Base-by-base conservation (phyloP, 345 rosid genomes). In the Camelina laxa region DNA sequence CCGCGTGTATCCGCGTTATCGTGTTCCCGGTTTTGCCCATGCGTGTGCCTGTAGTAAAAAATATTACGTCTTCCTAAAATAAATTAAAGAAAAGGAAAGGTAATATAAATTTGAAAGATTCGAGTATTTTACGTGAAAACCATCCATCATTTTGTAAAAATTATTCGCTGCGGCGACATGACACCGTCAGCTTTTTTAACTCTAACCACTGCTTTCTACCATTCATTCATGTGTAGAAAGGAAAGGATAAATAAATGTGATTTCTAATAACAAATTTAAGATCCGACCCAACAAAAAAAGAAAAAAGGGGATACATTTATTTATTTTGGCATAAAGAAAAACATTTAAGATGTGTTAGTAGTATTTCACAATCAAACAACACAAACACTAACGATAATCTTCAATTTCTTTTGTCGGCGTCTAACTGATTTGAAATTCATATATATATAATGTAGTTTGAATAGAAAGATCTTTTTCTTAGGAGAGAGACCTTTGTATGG, bases 141-240 rank as follows among this genome's bases (percentile, higher is more conserved):
- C 80, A 70, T 57, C 17, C 79, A 70, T 57, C 17, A 75, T 33
- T 67, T 61, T 8, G 8, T 2, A 16, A 50, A 53, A 12, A 22
- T 0, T 58, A 71, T 64, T 77, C 72, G 12, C 47, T 65, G 76
- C 59, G 72, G 77, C 77, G 67, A 21, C 68, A 49, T 41, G 81
- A 41, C 20, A 72, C 41, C 57, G 76, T 56, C 67, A 58, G 63
- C 72, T 39, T 71, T n/a, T 76, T 57, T 77, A 50, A 63, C 67
- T 62, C 11, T 33, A 61, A 51, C 69, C 69, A 45, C 19, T 42
- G 49, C 53, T 51, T 27, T 50, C 57, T 68, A 69, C 78, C 50
- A 39, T 56, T 51, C 24, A 19, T 60, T 51, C 24, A 36, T 60
- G 65, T 60, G 36, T 33, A 33, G 36, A 33, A 27, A 22, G 24